Evolutionary conservation across 192 early-diverging fungal species (phyloP), one percentile per base, ranked within the genome.

Genomic region (Lobosporangium transversale): DNA sequence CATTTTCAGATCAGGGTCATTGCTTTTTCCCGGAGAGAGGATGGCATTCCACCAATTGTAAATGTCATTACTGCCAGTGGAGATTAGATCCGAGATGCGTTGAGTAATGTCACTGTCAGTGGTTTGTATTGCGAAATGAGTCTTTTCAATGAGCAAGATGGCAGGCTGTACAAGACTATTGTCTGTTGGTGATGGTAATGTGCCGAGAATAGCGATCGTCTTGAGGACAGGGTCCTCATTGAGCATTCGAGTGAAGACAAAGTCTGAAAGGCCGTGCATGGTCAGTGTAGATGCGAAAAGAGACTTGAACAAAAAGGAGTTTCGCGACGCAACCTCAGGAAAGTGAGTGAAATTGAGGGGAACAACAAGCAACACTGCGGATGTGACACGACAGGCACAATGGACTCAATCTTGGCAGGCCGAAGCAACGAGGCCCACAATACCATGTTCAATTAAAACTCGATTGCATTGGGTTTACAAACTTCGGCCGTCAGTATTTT

Each of bases 41-140:
- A 71, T 65, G 9, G 85, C 84, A n/a, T 86, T 80, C 32, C 82
- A 83, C 89, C 88, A 90, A 26, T 84, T 79, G 52, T 93, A 93
- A 20, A 93, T 86, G 44, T 90, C 89, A 58, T 93, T 93, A 20
- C 80, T 74, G 14, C 87, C 87, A 1, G 58, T 76, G 21, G 83
- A 56, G 0, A 60, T 35, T 8, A 90, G 59, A 14, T 67, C 53
- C 21, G 59, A 33, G 40, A 84, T 61, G 15, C 79, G 63, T 18
- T 54, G 45, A 3, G 57, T 55, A 42, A 80, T 60, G 36, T 87
- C 44, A 26, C 37, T 71, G 23, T 65, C 43, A 1, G 80, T 18
- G 11, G 62, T 69, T 27, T 60, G 40, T 29, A 78, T 78, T 5
- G 70, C 61, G 66, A 83, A 86, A 44, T 76, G 71, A 23, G 69